Evolutionary conservation across 1,284 basidiomycete genomes (phyloP).

Genomic region (Paramarasmius palmivorus): DNA sequence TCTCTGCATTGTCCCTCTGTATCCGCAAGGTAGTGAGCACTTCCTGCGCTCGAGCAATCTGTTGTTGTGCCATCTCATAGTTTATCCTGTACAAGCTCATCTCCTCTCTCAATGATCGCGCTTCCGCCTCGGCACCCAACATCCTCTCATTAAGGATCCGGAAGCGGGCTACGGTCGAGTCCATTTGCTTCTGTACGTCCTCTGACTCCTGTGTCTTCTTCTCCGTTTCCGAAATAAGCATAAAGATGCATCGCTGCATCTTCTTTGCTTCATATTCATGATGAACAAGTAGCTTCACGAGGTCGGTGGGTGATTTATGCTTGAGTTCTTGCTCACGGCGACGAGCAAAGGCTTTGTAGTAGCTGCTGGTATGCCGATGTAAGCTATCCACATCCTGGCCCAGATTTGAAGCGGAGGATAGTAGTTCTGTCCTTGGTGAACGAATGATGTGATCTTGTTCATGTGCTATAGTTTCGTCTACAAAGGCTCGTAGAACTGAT

Average conservation of each 20-base stretch:
- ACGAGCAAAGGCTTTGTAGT: constrained; percentile 28
- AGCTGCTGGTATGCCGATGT: constrained; percentile 21
- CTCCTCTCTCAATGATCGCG: constrained; percentile 51
- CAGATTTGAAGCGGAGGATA: constrained; percentile 5
- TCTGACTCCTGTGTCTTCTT: constrained; percentile 52
- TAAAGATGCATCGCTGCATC: constrained; percentile 51
- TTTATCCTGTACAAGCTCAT: constrained; percentile 62
- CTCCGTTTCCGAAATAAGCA: constrained; percentile 52
- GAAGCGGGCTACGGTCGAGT: constrained; percentile 50
- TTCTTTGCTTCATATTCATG: constrained; percentile 57
- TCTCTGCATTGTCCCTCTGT: constrained; percentile 53
- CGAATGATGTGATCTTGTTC: constrained; percentile 1
- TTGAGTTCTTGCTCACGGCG: constrained; percentile 34
- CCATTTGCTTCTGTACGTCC: constrained; percentile 50
- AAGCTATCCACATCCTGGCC: not conserved
- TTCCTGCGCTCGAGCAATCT: constrained; percentile 50
- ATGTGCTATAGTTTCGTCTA: constrained; percentile 14
- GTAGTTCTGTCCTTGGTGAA: constrained; percentile 13
- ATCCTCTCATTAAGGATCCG: constrained; percentile 53
- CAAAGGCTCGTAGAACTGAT: constrained; percentile 13
- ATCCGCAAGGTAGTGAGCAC: constrained; percentile 42
- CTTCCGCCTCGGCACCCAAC: constrained; percentile 50
- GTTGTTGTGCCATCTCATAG: constrained; percentile 60
- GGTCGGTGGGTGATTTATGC: constrained; percentile 36
- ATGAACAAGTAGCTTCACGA: constrained; percentile 50